Evolutionary conservation across 192 early-diverging fungal species (phyloP), one percentile per base, ranked within the genome.

Genomic region (Paraglomus brasilianum): DNA sequence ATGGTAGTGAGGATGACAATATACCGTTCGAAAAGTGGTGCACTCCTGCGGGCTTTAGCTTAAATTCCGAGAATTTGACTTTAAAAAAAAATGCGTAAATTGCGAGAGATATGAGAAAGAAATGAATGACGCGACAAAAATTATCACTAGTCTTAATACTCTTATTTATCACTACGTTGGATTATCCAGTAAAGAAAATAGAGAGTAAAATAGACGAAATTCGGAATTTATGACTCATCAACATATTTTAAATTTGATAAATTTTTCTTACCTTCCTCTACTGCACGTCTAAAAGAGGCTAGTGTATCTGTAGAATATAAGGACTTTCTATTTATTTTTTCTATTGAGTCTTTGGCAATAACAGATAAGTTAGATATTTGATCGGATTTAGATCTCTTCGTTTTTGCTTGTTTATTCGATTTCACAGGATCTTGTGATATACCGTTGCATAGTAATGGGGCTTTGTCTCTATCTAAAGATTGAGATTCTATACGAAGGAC

Each of bases 321-420:
- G n/a, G n/a, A n/a, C n/a, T n/a, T n/a, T n/a, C n/a, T n/a, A 58
- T 58, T 39, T 58, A 58, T 58, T 58, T 58, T 58, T 58, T 58
- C 56, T 58, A 39, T 30, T 58, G 56, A 58, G 56, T 58, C 56
- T 39, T 8, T 58, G 6, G 6, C 30, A 58, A 58, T 58, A 30
- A 58, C 56, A 58, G 38, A n/a, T 58, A n/a, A n/a, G 56, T 58
- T 58, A 8, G 22, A 58, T 30, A 58, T 21, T 30, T 39, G 22
- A 24, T 24, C 24, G 22, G 56, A 39, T 39, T 58, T 58, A n/a
- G 24, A 58, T 58, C 38, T 24, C 56, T 58, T 58, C 40, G 56
- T 58, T 58, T 30, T 58, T 58, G 46, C 15, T 47, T 15, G 15
- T 15, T 58, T 58, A 58, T 30, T 58, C 40, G 56, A 39, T 58